Base-by-base conservation (phyloP, 1,284 basidiomycete species). In the Phlebopus sp. region DNA sequence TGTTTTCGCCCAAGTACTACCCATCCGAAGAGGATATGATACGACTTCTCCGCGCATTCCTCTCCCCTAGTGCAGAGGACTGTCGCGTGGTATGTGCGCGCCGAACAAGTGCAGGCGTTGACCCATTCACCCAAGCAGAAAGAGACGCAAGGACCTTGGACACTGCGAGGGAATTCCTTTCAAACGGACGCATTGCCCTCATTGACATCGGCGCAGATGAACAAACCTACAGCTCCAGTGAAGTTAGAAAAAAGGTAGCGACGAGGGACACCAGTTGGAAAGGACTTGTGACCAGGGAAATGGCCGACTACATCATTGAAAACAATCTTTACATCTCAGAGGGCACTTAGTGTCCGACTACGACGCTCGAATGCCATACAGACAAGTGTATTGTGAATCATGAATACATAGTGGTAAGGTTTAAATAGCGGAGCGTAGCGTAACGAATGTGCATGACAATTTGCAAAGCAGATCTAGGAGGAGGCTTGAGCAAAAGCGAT, bases 1-100 rank as follows among this genome's bases (percentile, higher is more conserved):
- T 97, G 42, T 85, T 97, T 49, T 79, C 86, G 13, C 78, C 84
- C 1, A 80, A 81, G 32, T 98, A 93, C 67, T 97, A 97, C 59
- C 66, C 68, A 2, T 75, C 77, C 39, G 69, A 73, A 18, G 61
- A 65, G 2, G 63, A 56, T 5, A 91, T 94, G 82, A 57, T 70
- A 37, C 52, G 55, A 4, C 73, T 79, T 7, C 72, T 94, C 18
- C 63, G 60, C n/a, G 67, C 63, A 11, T 88, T 93, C 68, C 79
- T 95, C 41, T 74, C 78, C 2, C 62, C 70, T 1, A 62, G 69
- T 19, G 80, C 76, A 9, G 79, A 85, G 52, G 78, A 85, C 53
- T 86, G 86, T 3, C 72, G 74, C 14, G 70, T 97, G 38, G 73
- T 93, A 5, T 92, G 86, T 56, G 89, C 89, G 0, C 71, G 79